These are phyloP conservation scores for Aspergillus phoenicis DNA, from an alignment of 2,329 filamentous ascomycete species.

Conservation along the genomic window DNA sequence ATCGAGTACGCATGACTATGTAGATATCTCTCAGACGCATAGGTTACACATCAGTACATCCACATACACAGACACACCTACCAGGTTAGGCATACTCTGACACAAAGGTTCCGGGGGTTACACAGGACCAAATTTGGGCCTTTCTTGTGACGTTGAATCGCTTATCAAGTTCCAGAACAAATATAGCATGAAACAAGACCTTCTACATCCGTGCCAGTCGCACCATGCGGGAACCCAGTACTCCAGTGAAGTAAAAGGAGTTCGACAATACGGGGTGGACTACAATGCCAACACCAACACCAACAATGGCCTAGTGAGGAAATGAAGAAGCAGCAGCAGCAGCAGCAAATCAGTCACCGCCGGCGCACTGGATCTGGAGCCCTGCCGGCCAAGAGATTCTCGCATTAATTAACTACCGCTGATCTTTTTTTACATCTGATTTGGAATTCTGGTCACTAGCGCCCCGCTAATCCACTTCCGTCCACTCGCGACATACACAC, in stretches of 20 bases:
- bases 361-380: not conserved
- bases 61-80: too few relatives aligned
- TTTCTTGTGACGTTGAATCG: not conserved
- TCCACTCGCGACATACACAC: constrained; percentile 2
- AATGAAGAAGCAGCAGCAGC: not conserved
- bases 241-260: not conserved
- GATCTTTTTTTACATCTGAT: constrained; percentile 17
- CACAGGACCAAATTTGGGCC: not conserved
- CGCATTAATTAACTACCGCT: constrained; percentile 1
- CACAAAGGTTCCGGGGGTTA: not conserved
- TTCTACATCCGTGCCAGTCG: not conserved
- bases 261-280: not conserved
- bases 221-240: not conserved
- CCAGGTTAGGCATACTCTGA: not conserved
- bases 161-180: not conserved
- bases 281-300: not conserved
- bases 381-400: constrained; percentile 2
- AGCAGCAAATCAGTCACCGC: not conserved
- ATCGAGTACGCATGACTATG: not conserved
- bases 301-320: constrained; percentile 1
- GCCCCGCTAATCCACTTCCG: not conserved
- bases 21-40: not conserved
- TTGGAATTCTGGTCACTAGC: constrained; percentile 24
- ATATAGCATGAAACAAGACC: constrained; percentile 1
- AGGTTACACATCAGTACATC: not conserved